Percentiles rank a stretch among this genome's conserved stretches.
Conservation (phyloP, 2,329 filamentous ascomycete species). For the Exophiala sp. region DNA sequence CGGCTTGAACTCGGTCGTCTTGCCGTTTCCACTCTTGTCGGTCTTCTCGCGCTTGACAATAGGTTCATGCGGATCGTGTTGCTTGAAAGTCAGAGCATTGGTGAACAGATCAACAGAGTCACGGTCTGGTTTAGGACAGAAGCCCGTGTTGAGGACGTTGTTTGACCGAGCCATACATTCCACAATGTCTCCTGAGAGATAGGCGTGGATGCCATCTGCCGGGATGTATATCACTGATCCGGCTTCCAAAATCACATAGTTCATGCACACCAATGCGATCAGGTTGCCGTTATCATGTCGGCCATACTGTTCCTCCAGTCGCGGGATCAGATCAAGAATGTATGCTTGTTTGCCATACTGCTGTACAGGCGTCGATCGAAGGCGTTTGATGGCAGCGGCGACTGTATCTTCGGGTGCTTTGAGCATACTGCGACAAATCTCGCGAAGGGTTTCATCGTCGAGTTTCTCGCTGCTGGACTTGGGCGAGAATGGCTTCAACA, state of each 20-base stretch:
- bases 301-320: constrained; percentile 60
- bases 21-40: constrained; percentile 51
- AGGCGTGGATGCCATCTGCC: constrained; percentile 68
- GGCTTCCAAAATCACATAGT: constrained; percentile 60
- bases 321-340: constrained; percentile 59
- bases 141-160: constrained; percentile 69
- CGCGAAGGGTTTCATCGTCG: constrained; percentile 53
- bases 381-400: constrained; percentile 47
- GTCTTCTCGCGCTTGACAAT: constrained; percentile 48
- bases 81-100: constrained; percentile 57
- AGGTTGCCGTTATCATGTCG: constrained; percentile 60
- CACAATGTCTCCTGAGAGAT: constrained; percentile 66
- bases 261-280: constrained; percentile 67
- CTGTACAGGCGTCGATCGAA: constrained; percentile 45
- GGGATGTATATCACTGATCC: constrained; percentile 66
- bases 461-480: constrained; percentile 29
- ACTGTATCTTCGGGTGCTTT: constrained; percentile 50
- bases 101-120: constrained; percentile 60
- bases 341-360: constrained; percentile 50
- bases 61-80: constrained; percentile 54
- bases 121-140: constrained; percentile 62
- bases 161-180: constrained; percentile 73
- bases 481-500: constrained; percentile 51
- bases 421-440: constrained; percentile 52
- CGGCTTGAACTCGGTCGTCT: constrained; percentile 59